Evolutionary conservation across 2,329 filamentous ascomycete genomes (phyloP).

Genomic region (Pseudocercospora musae): DNA sequence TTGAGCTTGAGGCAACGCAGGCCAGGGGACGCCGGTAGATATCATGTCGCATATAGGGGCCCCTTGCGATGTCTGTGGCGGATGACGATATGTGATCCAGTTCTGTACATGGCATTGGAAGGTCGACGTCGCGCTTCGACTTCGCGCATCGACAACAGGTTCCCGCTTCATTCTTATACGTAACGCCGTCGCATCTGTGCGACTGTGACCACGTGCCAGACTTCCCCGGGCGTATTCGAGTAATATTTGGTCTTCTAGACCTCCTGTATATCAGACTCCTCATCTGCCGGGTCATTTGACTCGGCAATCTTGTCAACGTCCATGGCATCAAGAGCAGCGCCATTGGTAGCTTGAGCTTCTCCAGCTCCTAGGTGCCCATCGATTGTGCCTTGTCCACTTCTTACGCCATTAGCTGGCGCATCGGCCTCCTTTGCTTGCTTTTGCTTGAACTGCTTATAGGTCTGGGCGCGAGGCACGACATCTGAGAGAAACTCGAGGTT

Average conservation of each 20-base stretch:
- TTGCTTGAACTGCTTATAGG: slow-evolving; percentile 75
- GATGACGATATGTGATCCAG: background rate
- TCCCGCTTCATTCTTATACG: background rate
- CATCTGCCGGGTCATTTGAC: background rate
- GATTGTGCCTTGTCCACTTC: slow-evolving; percentile 15
- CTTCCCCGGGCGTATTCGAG: background rate
- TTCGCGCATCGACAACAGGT: background rate
- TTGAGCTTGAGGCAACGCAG: background rate
- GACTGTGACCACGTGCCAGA: background rate
- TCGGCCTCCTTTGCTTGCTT: slow-evolving; percentile 32
- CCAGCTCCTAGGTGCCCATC: slow-evolving; percentile 20
- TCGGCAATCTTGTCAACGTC: slow-evolving; percentile 20
- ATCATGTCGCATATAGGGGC: background rate
- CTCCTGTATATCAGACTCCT: background rate
- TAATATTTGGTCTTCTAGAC: background rate
- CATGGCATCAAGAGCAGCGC: slow-evolving; percentile 23
- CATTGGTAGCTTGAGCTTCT: slow-evolving; percentile 25
- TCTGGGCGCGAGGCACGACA: slow-evolving; percentile 79
- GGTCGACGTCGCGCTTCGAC: no score
- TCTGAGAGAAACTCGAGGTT: slow-evolving; percentile 94
- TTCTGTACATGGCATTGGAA: background rate
- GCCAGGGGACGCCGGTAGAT: background rate
- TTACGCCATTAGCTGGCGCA: slow-evolving; percentile 7
- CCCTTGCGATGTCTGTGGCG: background rate
- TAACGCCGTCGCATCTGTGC: background rate